These are phyloP conservation scores for Xylariaceae sp. DNA, from an alignment of 2,329 filamentous ascomycete genomes.

Conservation along the genomic window DNA sequence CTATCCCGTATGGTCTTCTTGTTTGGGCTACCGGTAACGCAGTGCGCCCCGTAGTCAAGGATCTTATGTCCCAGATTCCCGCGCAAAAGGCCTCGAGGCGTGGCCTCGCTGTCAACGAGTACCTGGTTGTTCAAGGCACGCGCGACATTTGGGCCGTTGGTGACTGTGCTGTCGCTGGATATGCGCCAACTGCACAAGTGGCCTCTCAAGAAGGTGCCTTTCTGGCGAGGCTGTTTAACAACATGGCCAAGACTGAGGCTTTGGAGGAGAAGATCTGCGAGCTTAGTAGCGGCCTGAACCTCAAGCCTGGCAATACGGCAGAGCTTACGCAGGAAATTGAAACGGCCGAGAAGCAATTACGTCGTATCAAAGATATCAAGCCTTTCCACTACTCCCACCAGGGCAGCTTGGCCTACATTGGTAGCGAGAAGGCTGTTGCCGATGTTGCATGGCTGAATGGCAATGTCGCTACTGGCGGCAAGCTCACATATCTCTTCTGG, in stretches of 20 bases:
- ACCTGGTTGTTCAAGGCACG: conserved; percentile 94
- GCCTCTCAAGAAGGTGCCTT: conserved; percentile 94
- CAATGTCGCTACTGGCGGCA: conserved; percentile 91
- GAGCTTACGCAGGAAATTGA: conserved; percentile 77
- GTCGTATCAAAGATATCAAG: conserved; percentile 90
- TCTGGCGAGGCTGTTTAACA: conserved; percentile 95
- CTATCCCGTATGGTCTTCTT: conserved; percentile 90
- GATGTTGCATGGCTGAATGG: conserved; percentile 97
- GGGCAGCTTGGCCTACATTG: conserved; percentile 95
- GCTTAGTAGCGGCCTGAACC: conserved; percentile 65
- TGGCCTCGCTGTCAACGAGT: conserved; percentile 96
- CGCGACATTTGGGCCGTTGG: conserved; percentile 98
- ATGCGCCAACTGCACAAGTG: conserved; percentile 96
- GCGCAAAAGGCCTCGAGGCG: conserved; percentile 95
- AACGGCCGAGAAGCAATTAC: conserved; percentile 80
- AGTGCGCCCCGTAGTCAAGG: conserved; percentile 83
- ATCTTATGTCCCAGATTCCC: conserved; percentile 89
- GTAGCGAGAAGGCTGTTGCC: conserved; percentile 95
- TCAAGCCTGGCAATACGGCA: conserved; percentile 67
- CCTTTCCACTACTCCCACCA: conserved; percentile 99
- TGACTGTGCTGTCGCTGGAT: conserved; percentile 96
- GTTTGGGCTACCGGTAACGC: conserved; percentile 99
- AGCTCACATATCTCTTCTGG: conserved; percentile 98
- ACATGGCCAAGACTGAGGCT: conserved; percentile 91
- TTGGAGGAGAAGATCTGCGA: conserved; percentile 76